phyloP scores from a whole-genome alignment of 805 yeast genomes.

The Teunomyces panamensis region DNA sequence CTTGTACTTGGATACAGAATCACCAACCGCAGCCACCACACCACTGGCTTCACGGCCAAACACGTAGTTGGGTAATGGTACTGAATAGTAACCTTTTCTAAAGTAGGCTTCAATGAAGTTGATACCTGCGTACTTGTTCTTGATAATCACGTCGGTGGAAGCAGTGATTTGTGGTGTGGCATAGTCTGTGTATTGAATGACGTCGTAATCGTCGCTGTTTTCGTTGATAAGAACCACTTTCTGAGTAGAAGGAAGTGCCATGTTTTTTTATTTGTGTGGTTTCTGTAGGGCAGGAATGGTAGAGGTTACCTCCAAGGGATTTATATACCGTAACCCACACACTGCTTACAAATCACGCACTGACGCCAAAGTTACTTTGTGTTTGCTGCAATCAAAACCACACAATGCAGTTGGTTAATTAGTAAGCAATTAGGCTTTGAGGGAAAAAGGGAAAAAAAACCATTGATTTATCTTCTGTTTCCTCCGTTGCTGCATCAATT shows the following conservation, averaged over 20 bases:
- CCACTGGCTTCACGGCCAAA: slow-evolving; percentile 80
- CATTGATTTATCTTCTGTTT: no score
- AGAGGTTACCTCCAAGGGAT: no score
- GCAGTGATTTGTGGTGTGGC: slow-evolving; percentile 58
- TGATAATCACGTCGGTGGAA: slow-evolving; percentile 59
- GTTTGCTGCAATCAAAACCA: no score
- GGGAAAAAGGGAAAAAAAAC: no score
- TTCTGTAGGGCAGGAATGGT: not conserved
- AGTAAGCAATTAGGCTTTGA: no score
- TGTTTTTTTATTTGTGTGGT: not conserved
- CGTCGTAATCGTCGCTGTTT: slow-evolving; percentile 54
- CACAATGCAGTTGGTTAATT: no score
- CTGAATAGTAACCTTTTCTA: slow-evolving; percentile 73
- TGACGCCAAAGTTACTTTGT: no score
- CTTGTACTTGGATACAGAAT: slow-evolving; percentile 47
- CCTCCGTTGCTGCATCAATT: not conserved
- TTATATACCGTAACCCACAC: not conserved
- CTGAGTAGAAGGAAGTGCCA: slow-evolving; percentile 51
- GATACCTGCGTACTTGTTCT: slow-evolving; percentile 74
- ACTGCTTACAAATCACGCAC: not conserved
- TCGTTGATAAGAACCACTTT: slow-evolving; percentile 54
- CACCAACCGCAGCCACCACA: slow-evolving; percentile 62
- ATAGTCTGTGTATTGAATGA: slow-evolving; percentile 53
- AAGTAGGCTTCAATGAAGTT: slow-evolving; percentile 83
- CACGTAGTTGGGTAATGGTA: slow-evolving; percentile 49